A percentile compares a stretch with the other conserved stretches of the same genome.
These are phyloP conservation scores for Eremochloa ophiuroides DNA, from an alignment of 176 grass and related monocot species.

Conservation along the genomic window DNA sequence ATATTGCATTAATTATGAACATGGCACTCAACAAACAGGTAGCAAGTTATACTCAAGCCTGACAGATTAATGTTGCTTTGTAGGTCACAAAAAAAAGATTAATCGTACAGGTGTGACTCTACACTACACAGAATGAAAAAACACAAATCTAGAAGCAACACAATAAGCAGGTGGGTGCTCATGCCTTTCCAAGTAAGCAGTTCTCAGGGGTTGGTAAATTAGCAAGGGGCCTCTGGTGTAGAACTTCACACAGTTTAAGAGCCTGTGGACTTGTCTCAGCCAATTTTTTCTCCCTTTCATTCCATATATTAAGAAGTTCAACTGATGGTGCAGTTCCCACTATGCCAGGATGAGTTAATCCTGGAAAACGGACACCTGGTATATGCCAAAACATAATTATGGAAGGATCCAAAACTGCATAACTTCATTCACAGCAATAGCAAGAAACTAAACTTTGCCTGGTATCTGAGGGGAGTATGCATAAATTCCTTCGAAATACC, in stretches of 20 bases:
- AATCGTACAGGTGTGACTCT: background rate
- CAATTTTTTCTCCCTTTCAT: slow-evolving; percentile 77
- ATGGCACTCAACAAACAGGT: slow-evolving; percentile 5
- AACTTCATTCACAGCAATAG: slow-evolving; percentile 4
- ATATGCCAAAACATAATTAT: slow-evolving; percentile 3
- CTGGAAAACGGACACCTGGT: slow-evolving; percentile 79
- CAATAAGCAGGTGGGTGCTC: background rate
- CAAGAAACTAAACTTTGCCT: slow-evolving; percentile 35
- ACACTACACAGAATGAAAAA: background rate
- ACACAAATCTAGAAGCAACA: background rate
- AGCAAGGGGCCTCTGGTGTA: slow-evolving; percentile 82
- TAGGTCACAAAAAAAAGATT: background rate
- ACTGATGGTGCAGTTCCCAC: slow-evolving; percentile 84
- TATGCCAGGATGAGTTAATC: slow-evolving; percentile 86
- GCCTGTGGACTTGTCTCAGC: slow-evolving; percentile 40
- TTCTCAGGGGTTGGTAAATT: slow-evolving; percentile 59
- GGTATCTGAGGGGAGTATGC: slow-evolving; percentile 87
- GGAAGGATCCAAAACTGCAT: background rate
- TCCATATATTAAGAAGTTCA: slow-evolving; percentile 89
- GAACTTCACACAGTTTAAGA: slow-evolving; percentile 74
- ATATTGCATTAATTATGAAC: background rate
- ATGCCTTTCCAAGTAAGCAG: slow-evolving; percentile 83
- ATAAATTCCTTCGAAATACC: slow-evolving; percentile 99
- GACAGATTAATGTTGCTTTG: background rate
- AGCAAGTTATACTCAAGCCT: background rate